Evolutionary conservation across 306 rosid species (phyloP).

Genomic region (Lathyrus sativus): DNA sequence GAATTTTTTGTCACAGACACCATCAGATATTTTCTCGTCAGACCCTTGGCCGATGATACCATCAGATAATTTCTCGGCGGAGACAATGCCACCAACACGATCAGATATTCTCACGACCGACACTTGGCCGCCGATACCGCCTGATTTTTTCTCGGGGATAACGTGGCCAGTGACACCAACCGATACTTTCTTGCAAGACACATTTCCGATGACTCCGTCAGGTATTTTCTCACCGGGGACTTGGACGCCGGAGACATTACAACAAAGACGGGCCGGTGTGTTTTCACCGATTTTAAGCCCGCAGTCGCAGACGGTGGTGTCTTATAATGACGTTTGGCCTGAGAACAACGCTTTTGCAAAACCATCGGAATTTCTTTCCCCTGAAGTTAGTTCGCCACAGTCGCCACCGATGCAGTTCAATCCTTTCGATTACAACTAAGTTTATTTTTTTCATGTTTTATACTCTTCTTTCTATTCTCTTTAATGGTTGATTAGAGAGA

Average conservation of each 20-base stretch:
- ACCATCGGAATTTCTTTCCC: conserved; percentile 53
- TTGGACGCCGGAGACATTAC: not conserved
- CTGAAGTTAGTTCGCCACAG: conserved; percentile 53
- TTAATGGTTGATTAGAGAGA: not conserved
- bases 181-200: too few species aligned
- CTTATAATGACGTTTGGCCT: conserved; percentile 46
- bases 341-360: conserved; percentile 41
- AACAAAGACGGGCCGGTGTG: not conserved
- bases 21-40: not conserved
- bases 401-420: conserved; percentile 49
- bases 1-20: conserved; percentile 44
- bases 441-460: too few species aligned
- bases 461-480: too few species aligned
- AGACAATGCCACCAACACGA: too few species aligned
- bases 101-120: too few species aligned
- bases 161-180: too few species aligned
- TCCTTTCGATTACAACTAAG: not conserved
- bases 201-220: too few species aligned
- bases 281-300: conserved; percentile 37
- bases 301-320: conserved; percentile 27
- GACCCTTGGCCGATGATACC: too few species aligned
- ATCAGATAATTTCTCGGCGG: too few species aligned
- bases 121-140: too few species aligned
- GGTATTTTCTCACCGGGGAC: not conserved
- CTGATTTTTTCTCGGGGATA: too few species aligned